Conservation (phyloP, 2,329 filamentous ascomycete genomes). For the Fusarium nodosum region DNA sequence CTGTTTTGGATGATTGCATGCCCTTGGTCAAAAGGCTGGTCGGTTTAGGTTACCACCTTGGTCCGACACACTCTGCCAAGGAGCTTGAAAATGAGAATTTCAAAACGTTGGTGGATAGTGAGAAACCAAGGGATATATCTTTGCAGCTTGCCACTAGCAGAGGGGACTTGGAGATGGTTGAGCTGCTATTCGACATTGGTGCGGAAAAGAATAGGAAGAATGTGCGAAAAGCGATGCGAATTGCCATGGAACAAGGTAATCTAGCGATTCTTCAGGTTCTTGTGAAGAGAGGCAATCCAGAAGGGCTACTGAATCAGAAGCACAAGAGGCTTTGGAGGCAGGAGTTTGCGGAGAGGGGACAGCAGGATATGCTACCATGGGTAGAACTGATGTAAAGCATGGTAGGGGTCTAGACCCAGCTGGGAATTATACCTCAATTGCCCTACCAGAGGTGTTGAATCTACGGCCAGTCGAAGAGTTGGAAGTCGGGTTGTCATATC, state of each 20-base stretch:
- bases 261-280: neutral
- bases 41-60: neutral
- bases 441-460: no score
- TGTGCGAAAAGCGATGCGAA: slow-evolving; percentile 2
- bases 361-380: neutral
- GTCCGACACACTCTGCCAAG: neutral
- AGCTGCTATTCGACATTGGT: neutral
- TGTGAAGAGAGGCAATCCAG: neutral
- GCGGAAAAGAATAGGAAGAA: neutral
- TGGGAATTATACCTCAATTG: no score
- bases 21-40: neutral
- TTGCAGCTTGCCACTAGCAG: neutral
- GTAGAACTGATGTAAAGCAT: neutral
- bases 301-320: neutral
- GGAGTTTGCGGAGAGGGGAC: neutral
- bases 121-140: neutral
- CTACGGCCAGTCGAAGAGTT: no score
- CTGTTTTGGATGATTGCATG: neutral
- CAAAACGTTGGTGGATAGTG: neutral
- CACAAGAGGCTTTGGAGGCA: neutral
- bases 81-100: neutral
- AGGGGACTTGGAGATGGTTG: neutral
- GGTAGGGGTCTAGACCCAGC: no score
- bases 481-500: no score
- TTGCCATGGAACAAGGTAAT: neutral